Evolutionary conservation across 1,139 yeast species (phyloP).

Genomic region (Blastobotrys serpentis): DNA sequence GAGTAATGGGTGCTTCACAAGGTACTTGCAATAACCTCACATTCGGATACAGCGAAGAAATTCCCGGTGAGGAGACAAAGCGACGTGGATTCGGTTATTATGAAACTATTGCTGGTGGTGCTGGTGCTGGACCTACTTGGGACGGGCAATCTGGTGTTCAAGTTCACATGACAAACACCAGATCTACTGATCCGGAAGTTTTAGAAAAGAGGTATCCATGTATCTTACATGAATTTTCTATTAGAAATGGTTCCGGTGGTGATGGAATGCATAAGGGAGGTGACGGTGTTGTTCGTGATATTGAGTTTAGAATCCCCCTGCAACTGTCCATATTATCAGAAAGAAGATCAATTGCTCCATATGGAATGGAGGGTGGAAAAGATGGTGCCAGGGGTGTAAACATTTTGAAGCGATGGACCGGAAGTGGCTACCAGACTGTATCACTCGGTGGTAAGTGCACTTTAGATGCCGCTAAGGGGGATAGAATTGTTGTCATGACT

Average conservation of each 20-base stretch:
- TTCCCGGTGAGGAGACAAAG: constrained; percentile 29
- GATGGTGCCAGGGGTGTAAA: constrained; percentile 61
- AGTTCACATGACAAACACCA: constrained; percentile 68
- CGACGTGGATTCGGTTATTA: constrained; percentile 63
- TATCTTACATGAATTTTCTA: constrained; percentile 51
- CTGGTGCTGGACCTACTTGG: constrained; percentile 67
- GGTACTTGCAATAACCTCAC: constrained; percentile 75
- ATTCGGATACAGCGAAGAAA: constrained; percentile 52
- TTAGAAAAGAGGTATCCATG: constrained; percentile 68
- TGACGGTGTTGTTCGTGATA: constrained; percentile 60
- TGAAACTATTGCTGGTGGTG: constrained; percentile 73
- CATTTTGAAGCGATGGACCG: constrained; percentile 43
- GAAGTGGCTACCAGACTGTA: constrained; percentile 32
- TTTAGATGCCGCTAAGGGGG: constrained; percentile 50
- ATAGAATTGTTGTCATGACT: constrained; percentile 51
- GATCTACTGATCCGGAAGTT: constrained; percentile 68
- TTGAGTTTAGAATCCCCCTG: constrained; percentile 56
- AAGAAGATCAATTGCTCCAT: constrained; percentile 58
- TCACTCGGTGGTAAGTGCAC: constrained; percentile 62
- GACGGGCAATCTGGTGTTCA: constrained; percentile 64
- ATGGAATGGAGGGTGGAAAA: constrained; percentile 60
- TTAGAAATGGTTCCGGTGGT: constrained; percentile 60
- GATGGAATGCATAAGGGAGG: constrained; percentile 57
- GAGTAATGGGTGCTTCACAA: constrained; percentile 76
- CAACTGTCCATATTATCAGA: constrained; percentile 62